Percentiles rank a stretch among this genome's conserved stretches.
These are phyloP conservation scores for Ceratobasidium theobromae DNA, from an alignment of 1,284 basidiomycete species.

Conservation along the genomic window DNA sequence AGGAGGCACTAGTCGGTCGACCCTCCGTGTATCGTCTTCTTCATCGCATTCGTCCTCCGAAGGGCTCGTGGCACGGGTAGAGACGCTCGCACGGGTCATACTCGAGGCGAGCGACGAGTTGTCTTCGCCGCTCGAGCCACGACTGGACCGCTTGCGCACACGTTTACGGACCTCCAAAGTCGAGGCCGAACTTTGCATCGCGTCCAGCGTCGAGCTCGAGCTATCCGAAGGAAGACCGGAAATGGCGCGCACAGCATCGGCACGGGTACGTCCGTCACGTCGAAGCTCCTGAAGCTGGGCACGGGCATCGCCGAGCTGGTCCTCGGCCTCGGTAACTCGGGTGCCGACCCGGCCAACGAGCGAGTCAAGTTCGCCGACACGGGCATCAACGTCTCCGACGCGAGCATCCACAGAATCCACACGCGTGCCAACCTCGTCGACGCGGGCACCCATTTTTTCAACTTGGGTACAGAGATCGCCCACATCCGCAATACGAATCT, in stretches of 20 bases:
- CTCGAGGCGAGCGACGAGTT: conserved; percentile 24
- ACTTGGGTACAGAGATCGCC: neutral
- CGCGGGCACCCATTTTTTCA: neutral
- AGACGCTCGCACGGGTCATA: conserved; percentile 22
- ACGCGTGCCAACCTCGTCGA: neutral
- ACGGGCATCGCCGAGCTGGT: neutral
- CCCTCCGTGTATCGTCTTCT: conserved; percentile 16
- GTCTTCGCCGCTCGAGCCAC: conserved; percentile 26
- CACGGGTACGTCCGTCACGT: conserved; percentile 11
- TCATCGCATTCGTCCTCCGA: conserved; percentile 23
- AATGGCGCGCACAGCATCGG: conserved; percentile 19
- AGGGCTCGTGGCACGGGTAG: conserved; percentile 13
- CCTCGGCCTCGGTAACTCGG: conserved; percentile 3
- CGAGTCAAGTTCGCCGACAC: neutral
- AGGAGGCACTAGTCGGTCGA: neutral
- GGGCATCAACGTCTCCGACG: neutral
- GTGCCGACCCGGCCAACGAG: neutral
- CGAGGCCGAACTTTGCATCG: neutral
- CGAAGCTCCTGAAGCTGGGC: conserved; percentile 5
- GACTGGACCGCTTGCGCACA: conserved; percentile 22
- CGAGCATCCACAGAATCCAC: neutral
- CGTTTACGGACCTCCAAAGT: conserved; percentile 6
- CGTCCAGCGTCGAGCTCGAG: neutral
- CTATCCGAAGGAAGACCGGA: conserved; percentile 13
- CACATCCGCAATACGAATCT: neutral